A percentile compares a stretch with the other conserved stretches of the same genome.
Conservation (phyloP, 176 grass and related monocot genomes). For the Urochloa ruziziensis region DNA sequence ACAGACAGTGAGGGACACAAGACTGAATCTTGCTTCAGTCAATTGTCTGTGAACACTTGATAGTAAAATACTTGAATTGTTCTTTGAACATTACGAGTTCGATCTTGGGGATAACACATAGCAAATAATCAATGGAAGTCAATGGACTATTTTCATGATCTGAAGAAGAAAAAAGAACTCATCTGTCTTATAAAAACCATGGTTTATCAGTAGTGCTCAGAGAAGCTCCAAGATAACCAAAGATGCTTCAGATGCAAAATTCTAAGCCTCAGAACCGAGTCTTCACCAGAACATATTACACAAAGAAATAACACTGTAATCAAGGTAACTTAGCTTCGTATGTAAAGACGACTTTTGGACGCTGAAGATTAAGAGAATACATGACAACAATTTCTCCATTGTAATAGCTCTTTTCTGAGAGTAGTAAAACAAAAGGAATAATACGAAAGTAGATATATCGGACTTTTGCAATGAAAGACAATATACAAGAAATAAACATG, state of each 20-base stretch:
- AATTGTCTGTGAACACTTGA: constrained; percentile 7
- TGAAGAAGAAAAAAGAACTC: constrained; percentile 6
- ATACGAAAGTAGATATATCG: constrained; percentile 4
- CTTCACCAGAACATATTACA: not conserved
- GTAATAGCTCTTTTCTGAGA: not conserved
- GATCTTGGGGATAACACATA: constrained; percentile 7
- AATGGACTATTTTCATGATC: constrained; percentile 15
- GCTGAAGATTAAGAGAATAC: not conserved
- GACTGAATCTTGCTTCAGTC: constrained; percentile 16
- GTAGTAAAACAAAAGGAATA: not conserved
- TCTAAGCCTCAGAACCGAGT: constrained; percentile 19
- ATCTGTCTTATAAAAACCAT: constrained; percentile 11
- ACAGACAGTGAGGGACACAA: not conserved
- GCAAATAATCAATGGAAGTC: constrained; percentile 33
- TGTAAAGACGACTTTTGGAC: constrained; percentile 2
- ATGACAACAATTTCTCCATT: not conserved
- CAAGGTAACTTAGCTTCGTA: not conserved
- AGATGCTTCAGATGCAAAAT: constrained; percentile 28
- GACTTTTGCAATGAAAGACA: not conserved
- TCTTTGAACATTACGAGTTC: constrained; percentile 30
- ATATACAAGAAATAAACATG: constrained; percentile 17
- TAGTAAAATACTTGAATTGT: constrained; percentile 18
- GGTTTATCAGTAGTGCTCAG: not conserved
- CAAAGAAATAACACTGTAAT: constrained; percentile 19
- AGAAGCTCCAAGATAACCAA: not conserved